A percentile compares a stretch with the other conserved stretches of the same genome.
Conservation (phyloP, 1,284 basidiomycete species). For the Tremellales sp. region DNA sequence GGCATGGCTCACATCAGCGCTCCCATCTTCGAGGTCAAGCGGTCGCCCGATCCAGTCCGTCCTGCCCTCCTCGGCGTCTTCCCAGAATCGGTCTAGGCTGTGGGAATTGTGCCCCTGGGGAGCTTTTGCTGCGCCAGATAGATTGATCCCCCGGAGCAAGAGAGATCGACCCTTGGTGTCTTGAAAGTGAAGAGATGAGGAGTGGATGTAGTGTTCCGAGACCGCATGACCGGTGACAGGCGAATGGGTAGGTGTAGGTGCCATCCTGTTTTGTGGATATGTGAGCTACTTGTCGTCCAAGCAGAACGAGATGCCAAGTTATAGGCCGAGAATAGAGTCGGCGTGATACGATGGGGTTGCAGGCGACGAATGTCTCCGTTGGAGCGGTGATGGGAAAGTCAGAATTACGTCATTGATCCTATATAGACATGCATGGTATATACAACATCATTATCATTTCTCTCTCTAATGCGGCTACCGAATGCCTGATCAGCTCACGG, state of each 20-base stretch:
- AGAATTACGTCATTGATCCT: too few relatives aligned
- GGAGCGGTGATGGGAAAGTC: too few relatives aligned
- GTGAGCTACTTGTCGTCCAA: background rate
- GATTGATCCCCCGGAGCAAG: slow-evolving; percentile 86
- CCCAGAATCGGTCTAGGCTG: slow-evolving; percentile 79
- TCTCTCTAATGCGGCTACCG: too few relatives aligned
- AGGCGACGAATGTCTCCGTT: too few relatives aligned
- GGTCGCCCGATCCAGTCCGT: slow-evolving; percentile 69
- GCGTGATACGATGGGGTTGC: background rate
- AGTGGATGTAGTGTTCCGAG: slow-evolving; percentile 55
- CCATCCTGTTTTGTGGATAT: slow-evolving; percentile 22
- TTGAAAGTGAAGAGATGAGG: slow-evolving; percentile 69
- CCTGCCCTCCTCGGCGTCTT: slow-evolving; percentile 68
- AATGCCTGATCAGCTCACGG: too few relatives aligned
- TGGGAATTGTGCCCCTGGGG: slow-evolving; percentile 68
- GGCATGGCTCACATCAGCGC: slow-evolving; percentile 38
- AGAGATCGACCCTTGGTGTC: slow-evolving; percentile 78
- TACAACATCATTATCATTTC: too few relatives aligned
- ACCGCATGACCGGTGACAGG: slow-evolving; percentile 63
- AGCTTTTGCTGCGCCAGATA: slow-evolving; percentile 82
- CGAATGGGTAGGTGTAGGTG: slow-evolving; percentile 53
- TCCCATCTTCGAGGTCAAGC: slow-evolving; percentile 59
- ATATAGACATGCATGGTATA: too few relatives aligned
- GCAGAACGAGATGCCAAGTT: background rate
- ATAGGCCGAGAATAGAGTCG: background rate